Conservation (phyloP, 768 basidiomycete genomes). For the Mycena filopes region DNA sequence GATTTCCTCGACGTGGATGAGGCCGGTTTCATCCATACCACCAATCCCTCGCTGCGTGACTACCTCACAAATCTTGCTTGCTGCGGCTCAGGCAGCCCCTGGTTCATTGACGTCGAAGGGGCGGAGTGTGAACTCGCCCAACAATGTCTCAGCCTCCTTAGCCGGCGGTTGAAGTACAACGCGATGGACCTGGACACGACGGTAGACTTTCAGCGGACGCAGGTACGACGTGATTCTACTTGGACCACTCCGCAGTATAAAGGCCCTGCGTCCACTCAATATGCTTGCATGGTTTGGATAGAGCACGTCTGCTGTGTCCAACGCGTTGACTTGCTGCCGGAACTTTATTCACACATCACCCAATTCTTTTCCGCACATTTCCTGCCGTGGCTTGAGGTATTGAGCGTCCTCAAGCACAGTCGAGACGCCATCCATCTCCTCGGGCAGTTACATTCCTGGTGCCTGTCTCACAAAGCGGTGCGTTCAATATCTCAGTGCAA, state of each 20-base stretch:
- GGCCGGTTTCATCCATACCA: background rate
- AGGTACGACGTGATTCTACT: background rate
- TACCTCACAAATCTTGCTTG: background rate
- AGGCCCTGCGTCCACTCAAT: background rate
- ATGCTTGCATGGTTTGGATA: background rate
- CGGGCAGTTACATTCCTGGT: background rate
- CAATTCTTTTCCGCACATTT: background rate
- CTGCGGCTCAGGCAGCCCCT: background rate
- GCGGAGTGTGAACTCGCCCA: too few species aligned
- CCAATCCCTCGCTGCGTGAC: background rate
- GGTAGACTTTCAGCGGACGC: background rate
- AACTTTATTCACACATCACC: background rate
- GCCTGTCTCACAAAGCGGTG: background rate
- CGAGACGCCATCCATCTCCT: background rate
- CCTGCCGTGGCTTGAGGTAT: slow-evolving; percentile 1
- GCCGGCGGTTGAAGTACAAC: background rate
- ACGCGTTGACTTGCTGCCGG: background rate
- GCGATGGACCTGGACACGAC: background rate
- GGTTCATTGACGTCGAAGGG: background rate
- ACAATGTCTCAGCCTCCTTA: background rate
- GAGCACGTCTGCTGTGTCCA: background rate
- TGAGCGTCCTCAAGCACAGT: background rate
- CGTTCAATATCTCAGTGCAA: too few species aligned
- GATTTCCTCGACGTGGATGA: background rate
- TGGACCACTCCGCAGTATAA: background rate